Evolutionary conservation across 306 rosid genomes (phyloP).

Genomic region (Trichosanthes cucumerina): DNA sequence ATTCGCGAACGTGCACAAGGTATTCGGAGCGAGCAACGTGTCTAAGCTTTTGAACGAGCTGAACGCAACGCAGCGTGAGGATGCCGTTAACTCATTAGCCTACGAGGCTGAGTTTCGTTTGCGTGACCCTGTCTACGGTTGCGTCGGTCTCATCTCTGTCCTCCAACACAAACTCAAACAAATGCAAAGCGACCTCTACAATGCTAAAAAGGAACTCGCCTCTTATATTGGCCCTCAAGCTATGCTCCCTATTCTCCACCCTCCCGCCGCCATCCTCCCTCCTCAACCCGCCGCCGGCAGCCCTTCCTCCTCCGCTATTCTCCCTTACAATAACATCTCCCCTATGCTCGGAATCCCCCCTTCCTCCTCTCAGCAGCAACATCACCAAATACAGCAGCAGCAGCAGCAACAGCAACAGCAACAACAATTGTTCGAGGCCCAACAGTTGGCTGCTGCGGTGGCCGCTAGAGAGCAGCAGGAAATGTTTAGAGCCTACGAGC

Average conservation of each 20-base stretch:
- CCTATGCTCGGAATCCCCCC: conserved; percentile 19
- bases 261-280: background rate
- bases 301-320: conserved; percentile 17
- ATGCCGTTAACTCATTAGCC: conserved; percentile 84
- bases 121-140: conserved; percentile 82
- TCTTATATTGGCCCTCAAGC: conserved; percentile 63
- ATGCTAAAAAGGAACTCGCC: conserved; percentile 69
- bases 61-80: conserved; percentile 52
- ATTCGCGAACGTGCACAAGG: conserved; percentile 72
- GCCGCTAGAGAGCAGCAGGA: conserved; percentile 68
- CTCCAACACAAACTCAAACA: conserved; percentile 60
- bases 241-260: conserved; percentile 22
- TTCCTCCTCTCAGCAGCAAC: conserved; percentile 9
- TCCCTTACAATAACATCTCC: conserved; percentile 33
- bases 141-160: conserved; percentile 83
- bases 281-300: conserved; percentile 13
- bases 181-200: conserved; percentile 41
- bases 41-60: conserved; percentile 75
- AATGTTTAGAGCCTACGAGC: conserved; percentile 40
- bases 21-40: conserved; percentile 88
- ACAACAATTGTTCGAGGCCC: conserved; percentile 54
- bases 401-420: conserved; percentile 36
- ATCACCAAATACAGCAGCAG: conserved; percentile 12
- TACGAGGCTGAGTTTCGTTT: conserved; percentile 84
- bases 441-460: conserved; percentile 51